phyloP scores from a whole-genome alignment of 148 eudicot genomes.

The Fagopyrum tataricum region DNA sequence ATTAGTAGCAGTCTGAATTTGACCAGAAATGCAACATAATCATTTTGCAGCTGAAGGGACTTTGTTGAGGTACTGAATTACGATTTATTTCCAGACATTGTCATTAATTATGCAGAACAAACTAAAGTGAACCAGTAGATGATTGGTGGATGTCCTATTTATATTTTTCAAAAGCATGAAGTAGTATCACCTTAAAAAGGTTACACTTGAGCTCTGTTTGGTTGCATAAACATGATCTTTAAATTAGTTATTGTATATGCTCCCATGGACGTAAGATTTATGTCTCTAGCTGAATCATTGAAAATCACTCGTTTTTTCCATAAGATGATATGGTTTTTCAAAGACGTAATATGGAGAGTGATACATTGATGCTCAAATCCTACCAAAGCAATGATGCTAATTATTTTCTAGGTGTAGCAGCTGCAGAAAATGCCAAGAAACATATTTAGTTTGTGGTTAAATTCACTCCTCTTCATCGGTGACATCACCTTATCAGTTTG shows the following conservation, averaged over 20 bases:
- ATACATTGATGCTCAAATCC: background rate
- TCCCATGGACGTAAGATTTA: background rate
- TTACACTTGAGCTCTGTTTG: background rate
- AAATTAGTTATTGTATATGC: background rate
- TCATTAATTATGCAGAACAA: background rate
- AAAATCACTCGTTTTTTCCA: background rate
- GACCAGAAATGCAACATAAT: background rate
- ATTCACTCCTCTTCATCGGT: background rate
- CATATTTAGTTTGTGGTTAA: background rate
- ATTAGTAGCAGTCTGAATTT: conserved; percentile 20
- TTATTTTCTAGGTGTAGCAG: background rate
- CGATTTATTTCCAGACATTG: background rate
- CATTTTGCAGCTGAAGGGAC: background rate
- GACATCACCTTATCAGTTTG: background rate
- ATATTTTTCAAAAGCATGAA: background rate
- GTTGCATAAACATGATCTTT: background rate
- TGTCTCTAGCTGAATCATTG: background rate
- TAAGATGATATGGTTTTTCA: background rate
- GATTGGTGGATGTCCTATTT: background rate
- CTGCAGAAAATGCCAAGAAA: background rate
- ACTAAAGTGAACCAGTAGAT: background rate
- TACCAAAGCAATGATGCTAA: background rate
- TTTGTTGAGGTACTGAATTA: conserved; percentile 3
- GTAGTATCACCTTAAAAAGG: background rate
- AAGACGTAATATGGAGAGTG: background rate